Base-by-base conservation (phyloP, 768 basidiomycete genomes). In the Boletus rufocinnamomeus region DNA sequence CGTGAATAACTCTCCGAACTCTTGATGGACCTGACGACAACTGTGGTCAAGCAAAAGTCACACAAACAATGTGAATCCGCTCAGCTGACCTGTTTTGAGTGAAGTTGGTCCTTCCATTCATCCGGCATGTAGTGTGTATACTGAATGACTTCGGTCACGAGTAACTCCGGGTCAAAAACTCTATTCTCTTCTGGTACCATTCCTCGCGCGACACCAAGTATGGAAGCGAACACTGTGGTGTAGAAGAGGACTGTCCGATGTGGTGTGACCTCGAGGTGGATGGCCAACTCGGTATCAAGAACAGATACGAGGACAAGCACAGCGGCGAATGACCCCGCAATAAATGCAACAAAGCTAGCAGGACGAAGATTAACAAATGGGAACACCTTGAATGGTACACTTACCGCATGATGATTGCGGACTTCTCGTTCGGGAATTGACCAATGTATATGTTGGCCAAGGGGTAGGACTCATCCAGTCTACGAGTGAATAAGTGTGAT, bases 61-160 rank as follows among this genome's bases (percentile, higher is more conserved):
- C 19, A 48, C 16, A n/a, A n/a, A 45, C 2, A 25, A 44, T 35
- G 28, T 23, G 37, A 25, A 10, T 19, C 9, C 16, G 17, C 30
- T 37, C 27, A 17, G 57, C 76, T 30, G 57, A 91, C 93, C 80
- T 85, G 82, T 72, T 94, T 92, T 59, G 93, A 91, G 71, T 99
- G 97, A 25, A 99, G 75, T 62, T 88, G 81, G 8, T 81, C 86
- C 67, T 89, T 89, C 97, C 97, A 99, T 59, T 90, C 87, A 48
- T 88, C 87, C 0, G 97, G 96, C 84, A 98, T 89, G 71, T 94
- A 98, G 72, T 98, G 96, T 16, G 97, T 98, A 71, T 92, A 93
- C 21, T 87, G 84, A 56, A 98, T 88, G 28, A 98, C 93, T 63
- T 93, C 95, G 52, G 82, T 86, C 89, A 99, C 89, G 54, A 97